Evolutionary conservation across 2,329 filamentous ascomycete species (phyloP), one percentile per base, ranked within the genome.

Genomic region (Aspergillus vadensis): DNA sequence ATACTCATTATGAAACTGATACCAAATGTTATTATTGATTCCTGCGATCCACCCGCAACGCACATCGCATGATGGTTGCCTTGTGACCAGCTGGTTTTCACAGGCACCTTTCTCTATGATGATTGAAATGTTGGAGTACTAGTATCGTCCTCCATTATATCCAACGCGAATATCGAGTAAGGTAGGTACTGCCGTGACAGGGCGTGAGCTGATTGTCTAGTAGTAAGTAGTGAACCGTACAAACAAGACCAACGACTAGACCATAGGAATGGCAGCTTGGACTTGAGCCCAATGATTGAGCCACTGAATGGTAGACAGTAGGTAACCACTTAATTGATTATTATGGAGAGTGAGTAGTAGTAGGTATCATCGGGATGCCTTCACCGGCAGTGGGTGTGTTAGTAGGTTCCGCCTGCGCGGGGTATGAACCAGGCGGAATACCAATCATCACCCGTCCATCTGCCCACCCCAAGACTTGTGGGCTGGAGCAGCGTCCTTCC

Each of bases 361-460:
- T 14, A 36, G 15, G 32, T 44, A 44, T 21, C 41, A 44, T 21
- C 41, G 15, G 36, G 52, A 51, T 15, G 51, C 64, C 15, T 66
- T 72, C 69, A 70, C 70, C 67, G 69, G 71, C 57, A 61, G 50
- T 58, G 58, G 51, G 43, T 44, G 47, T 63, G 59, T 58, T 60
- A 48, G 54, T 65, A 62, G 62, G 64, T 68, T 70, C 69, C 67
- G 64, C 65, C 59, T 67, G 70, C 70, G 69, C 70, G 68, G 69
- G 69, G 65, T 69, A 67, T 64, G 59, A 64, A 64, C 58, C 51
- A 62, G 59, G 9, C 39, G 48, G 30, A 32, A 54, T 52, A 57
- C 70, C 71, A 74, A 73, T 73, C 67, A 71, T 6, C 44, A 48
- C n/a, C 10, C 21, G 10, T 17, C 36, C 50, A 53, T 58, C 59